Conservation (phyloP, 306 rosid species). For the Fragaria vesca region DNA sequence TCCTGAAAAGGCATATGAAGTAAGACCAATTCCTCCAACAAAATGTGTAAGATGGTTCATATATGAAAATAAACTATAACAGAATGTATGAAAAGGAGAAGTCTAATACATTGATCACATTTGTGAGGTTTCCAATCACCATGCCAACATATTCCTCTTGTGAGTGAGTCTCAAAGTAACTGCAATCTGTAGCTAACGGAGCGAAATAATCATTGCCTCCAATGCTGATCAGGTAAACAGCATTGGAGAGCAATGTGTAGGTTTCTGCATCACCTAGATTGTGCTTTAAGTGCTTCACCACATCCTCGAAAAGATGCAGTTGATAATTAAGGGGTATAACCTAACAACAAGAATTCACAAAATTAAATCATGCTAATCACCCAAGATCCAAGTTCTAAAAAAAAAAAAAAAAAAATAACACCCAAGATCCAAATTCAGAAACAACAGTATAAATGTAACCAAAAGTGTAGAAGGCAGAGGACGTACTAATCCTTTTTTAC, state of each 20-base stretch:
- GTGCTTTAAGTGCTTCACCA: slow-evolving; percentile 26
- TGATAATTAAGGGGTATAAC: slow-evolving; percentile 45
- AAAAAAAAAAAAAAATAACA: not conserved
- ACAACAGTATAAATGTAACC: not conserved
- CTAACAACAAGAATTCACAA: slow-evolving; percentile 15
- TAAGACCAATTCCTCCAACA: not conserved
- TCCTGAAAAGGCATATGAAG: slow-evolving; percentile 7
- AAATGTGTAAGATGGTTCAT: not conserved
- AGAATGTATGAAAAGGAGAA: not conserved
- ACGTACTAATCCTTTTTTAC: slow-evolving; percentile 39
- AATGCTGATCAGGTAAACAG: slow-evolving; percentile 41
- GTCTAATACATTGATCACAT: slow-evolving; percentile 21
- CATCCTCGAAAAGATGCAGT: slow-evolving; percentile 35
- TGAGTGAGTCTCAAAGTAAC: slow-evolving; percentile 24
- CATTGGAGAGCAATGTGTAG: slow-evolving; percentile 30
- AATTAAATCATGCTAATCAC: not conserved
- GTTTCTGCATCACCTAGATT: slow-evolving; percentile 37
- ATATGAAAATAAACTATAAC: not conserved
- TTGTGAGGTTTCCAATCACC: slow-evolving; percentile 43
- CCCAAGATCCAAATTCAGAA: not conserved
- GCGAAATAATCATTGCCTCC: slow-evolving; percentile 13
- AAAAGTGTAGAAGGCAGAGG: not conserved
- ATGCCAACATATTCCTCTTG: slow-evolving; percentile 25
- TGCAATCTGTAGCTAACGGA: not conserved
- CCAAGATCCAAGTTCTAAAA: not conserved